Evolutionary conservation across 768 basidiomycete genomes (phyloP).

Genomic region (Lentinula aciculospora): DNA sequence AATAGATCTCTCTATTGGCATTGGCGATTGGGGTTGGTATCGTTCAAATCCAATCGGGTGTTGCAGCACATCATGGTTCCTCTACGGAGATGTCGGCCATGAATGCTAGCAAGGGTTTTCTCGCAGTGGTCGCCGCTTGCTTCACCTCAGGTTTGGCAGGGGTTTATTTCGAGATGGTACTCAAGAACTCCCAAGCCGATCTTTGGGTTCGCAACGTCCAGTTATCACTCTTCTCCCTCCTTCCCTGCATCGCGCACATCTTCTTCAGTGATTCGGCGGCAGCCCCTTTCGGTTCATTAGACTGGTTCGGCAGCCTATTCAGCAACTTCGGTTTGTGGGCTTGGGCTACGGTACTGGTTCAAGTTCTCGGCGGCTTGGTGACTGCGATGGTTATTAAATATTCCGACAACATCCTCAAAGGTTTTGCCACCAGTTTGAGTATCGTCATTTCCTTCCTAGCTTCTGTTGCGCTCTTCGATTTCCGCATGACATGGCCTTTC

Average conservation of each 20-base stretch:
- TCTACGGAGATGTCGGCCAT: constrained; percentile 46
- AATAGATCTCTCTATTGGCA: constrained; percentile 58
- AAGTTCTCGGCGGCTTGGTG: constrained; percentile 88
- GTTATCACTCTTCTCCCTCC: constrained; percentile 87
- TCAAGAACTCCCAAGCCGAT: constrained; percentile 85
- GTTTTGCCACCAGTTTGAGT: constrained; percentile 91
- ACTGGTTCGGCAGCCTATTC: constrained; percentile 55
- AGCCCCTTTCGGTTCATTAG: constrained; percentile 18
- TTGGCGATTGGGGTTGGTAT: constrained; percentile 87
- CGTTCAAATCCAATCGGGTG: constrained; percentile 73
- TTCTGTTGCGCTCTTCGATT: constrained; percentile 85
- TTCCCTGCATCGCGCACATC: constrained; percentile 82
- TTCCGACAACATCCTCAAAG: constrained; percentile 87
- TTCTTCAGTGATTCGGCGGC: constrained; percentile 42
- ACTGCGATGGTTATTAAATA: constrained; percentile 95
- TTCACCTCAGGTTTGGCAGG: constrained; percentile 95
- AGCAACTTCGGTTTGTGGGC: constrained; percentile 87
- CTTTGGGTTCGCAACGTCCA: constrained; percentile 98
- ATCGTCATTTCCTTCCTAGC: constrained; percentile 95
- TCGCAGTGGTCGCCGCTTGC: constrained; percentile 87
- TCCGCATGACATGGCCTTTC: constrained; percentile 82
- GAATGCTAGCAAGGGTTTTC: constrained; percentile 80
- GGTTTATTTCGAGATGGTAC: constrained; percentile 97
- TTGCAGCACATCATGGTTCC: constrained; percentile 20
- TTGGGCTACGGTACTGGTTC: constrained; percentile 82